A percentile compares a stretch with the other conserved stretches of the same genome.
These are phyloP conservation scores for Cladobotryum protrusum DNA, from an alignment of 2,329 filamentous ascomycete genomes.

Conservation along the genomic window DNA sequence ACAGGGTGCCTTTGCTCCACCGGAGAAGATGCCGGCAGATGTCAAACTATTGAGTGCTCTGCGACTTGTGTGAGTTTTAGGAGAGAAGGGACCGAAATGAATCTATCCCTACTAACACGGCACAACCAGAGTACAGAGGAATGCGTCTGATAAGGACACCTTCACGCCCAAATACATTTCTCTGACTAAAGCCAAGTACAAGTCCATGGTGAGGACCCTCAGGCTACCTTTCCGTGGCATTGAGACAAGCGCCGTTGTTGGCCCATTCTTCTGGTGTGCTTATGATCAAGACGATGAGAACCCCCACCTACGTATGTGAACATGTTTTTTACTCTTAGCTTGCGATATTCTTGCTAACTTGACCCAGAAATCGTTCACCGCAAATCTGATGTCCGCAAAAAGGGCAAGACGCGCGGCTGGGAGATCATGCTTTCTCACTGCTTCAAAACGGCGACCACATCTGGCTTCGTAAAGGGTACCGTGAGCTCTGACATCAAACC, in stretches of 20 bases:
- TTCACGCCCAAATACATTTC: slow-evolving; percentile 52
- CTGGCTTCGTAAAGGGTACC: slow-evolving; percentile 57
- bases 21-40: slow-evolving; percentile 33
- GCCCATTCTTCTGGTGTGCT: slow-evolving; percentile 57
- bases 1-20: slow-evolving; percentile 50
- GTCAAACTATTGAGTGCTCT: slow-evolving; percentile 45
- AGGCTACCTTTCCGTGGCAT: slow-evolving; percentile 51
- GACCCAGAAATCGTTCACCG: slow-evolving; percentile 52
- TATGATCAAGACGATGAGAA: slow-evolving; percentile 51
- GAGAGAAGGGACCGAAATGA: no score
- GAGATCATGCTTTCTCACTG: slow-evolving; percentile 57
- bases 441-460: slow-evolving; percentile 49
- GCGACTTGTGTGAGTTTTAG: slow-evolving; percentile 45
- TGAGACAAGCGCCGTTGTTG: slow-evolving; percentile 53
- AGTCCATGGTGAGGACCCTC: slow-evolving; percentile 49
- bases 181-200: slow-evolving; percentile 43
- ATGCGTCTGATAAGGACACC: slow-evolving; percentile 51
- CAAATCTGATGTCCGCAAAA: slow-evolving; percentile 61
- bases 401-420: slow-evolving; percentile 57
- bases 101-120: no score
- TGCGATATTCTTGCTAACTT: neutral
- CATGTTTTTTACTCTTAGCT: neutral
- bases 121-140: slow-evolving; percentile 44
- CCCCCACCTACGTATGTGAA: slow-evolving; percentile 47
- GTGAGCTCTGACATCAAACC: slow-evolving; percentile 47